Percentiles rank a stretch among this genome's conserved stretches.
Conservation (phyloP, 73 alveolate genomes). For the Halteria grandinella region DNA sequence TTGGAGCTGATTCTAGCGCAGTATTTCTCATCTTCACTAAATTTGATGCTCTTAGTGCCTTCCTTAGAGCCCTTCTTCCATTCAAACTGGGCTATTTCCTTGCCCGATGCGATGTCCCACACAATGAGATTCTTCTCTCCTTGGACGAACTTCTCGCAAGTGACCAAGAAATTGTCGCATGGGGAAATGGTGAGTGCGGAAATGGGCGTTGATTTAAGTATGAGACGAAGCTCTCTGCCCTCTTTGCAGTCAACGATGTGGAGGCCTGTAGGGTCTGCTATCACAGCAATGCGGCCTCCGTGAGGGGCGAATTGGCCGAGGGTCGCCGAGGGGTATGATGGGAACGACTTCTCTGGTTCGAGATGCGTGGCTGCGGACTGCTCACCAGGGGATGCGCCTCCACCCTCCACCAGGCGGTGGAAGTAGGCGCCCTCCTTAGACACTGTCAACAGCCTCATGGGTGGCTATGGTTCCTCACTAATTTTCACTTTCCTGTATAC, state of each 20-base stretch:
- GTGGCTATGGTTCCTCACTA: background rate
- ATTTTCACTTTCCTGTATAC: background rate
- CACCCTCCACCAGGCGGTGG: too few species aligned
- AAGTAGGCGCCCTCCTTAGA: background rate
- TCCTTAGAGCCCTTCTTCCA: conserved; percentile 58
- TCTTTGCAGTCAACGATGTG: conserved; percentile 19
- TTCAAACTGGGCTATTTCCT: conserved; percentile 26
- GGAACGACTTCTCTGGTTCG: too few species aligned
- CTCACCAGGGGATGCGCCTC: too few species aligned
- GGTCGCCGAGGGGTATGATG: background rate
- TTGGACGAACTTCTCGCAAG: conserved; percentile 45
- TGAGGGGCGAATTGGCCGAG: conserved; percentile 20
- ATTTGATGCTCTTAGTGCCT: conserved; percentile 32
- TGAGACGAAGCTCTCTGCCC: too few species aligned
- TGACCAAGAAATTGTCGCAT: too few species aligned
- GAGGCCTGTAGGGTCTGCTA: conserved; percentile 3
- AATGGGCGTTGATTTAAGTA: too few species aligned
- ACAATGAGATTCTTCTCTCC: conserved; percentile 43
- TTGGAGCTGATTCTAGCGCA: conserved; percentile 33
- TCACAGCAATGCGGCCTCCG: background rate
- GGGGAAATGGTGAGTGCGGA: too few species aligned
- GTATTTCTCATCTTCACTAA: conserved; percentile 37
- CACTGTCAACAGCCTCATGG: background rate
- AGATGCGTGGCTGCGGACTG: too few species aligned
- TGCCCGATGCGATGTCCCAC: conserved; percentile 35